Base-by-base conservation (phyloP, 768 basidiomycete genomes). In the Fomitopsis serialis region DNA sequence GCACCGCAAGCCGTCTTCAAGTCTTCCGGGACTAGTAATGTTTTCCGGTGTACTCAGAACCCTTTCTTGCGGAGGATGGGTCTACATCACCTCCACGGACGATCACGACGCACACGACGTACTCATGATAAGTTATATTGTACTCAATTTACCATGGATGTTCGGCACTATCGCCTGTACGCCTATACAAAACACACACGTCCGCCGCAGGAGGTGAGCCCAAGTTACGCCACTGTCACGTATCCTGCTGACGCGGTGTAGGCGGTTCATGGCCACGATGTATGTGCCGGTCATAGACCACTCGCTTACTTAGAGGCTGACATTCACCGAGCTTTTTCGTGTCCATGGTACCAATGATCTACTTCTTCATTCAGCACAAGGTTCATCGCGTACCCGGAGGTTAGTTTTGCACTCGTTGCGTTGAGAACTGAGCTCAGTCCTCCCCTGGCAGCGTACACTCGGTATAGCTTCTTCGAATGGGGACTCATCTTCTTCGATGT, bases 141-240 rank as follows among this genome's bases (percentile, higher is more conserved):
- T 89, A 3, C 80, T 82, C 65, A 92, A 89, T 62, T 62, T 92
- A 2, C 93, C 93, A 3, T 96, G 92, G 92, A 96, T 95, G 92
- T 59, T 84, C 23, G 82, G 89, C 24, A 78, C 82, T 9, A 81
- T 84, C 22, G 59, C 70, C 17, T 78, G 78, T 51, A 86, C 87
- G 0, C 75, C 78, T n/a, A 23, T 55, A 1, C 59, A 61, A 15
- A 72, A 75, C 35, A 57, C 61, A 3, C 63, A 62, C 52, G 72
- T 80, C n/a, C 71, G 75, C 37, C 71, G 72, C 57, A 77, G 68
- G 69, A 74, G 88, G 87, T 89, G 45, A 36, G 70, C 61, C 6
- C 36, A 13, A 27, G 19, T 12, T 29, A 23, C 43, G 23, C 15
- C 15, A 24, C 34, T 13, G 23, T n/a, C 22, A 19, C 35, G 25